phyloP scores from a whole-genome alignment of 2,329 filamentous ascomycete species.

The Fusarium napiforme region DNA sequence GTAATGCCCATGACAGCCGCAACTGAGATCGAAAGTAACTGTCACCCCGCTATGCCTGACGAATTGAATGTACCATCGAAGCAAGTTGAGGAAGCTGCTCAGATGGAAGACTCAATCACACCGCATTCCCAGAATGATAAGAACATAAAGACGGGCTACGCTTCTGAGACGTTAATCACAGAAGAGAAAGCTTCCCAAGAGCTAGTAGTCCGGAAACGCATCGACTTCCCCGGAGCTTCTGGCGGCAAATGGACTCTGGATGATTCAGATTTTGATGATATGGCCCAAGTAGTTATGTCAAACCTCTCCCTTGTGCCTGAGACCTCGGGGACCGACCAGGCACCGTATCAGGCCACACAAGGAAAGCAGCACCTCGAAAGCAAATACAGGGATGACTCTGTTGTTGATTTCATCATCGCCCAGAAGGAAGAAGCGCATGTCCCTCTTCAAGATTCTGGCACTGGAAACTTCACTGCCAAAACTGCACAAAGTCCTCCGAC shows the following conservation, averaged over 20 bases:
- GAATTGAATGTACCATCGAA: background rate
- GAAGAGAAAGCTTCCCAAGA: background rate
- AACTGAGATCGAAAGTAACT: background rate
- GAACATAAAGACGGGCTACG: slow-evolving; percentile 33
- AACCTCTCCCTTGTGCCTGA: background rate
- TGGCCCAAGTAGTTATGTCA: background rate
- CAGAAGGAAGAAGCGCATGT: background rate
- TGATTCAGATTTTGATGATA: background rate
- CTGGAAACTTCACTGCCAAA: background rate
- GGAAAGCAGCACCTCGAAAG: background rate
- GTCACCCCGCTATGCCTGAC: background rate
- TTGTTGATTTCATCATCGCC: background rate
- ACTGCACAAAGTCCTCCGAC: background rate
- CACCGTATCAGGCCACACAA: background rate
- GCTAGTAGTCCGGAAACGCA: background rate
- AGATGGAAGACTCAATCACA: slow-evolving; percentile 20
- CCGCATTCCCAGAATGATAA: slow-evolving; percentile 35
- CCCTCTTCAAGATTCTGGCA: background rate
- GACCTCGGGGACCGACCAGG: background rate
- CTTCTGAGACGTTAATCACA: background rate
- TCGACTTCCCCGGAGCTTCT: background rate
- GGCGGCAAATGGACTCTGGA: background rate
- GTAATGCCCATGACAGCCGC: background rate
- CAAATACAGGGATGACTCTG: background rate
- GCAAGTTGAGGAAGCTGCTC: background rate